These are phyloP conservation scores for Raphanus sativus DNA, from an alignment of 345 rosid species.

Conservation along the genomic window DNA sequence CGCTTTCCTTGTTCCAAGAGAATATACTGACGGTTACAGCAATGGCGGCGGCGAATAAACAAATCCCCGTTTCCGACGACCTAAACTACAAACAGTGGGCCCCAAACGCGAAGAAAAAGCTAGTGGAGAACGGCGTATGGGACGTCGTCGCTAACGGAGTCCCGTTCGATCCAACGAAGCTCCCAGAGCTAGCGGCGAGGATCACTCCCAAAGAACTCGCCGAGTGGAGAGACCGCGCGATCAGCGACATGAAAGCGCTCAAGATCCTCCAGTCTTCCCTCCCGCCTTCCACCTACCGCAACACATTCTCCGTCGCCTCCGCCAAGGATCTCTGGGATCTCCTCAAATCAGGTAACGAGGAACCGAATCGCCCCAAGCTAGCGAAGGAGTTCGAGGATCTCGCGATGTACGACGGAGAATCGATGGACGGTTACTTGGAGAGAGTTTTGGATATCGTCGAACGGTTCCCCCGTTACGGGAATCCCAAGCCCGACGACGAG, in stretches of 20 bases:
- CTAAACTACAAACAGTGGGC: conserved; percentile 16
- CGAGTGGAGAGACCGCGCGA: conserved; percentile 6
- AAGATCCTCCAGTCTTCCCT: too few species aligned
- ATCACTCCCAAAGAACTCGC: not conserved
- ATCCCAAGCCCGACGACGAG: not conserved
- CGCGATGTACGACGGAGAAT: conserved; percentile 7
- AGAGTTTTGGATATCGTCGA: not conserved
- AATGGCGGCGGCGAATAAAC: conserved; percentile 14
- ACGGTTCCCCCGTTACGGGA: not conserved
- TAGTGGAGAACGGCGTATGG: conserved; percentile 24
- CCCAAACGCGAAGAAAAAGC: not conserved
- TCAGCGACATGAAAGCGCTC: too few species aligned
- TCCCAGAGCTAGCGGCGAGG: conserved; percentile 9
- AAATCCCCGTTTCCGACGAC: conserved; percentile 1
- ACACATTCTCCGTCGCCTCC: not conserved
- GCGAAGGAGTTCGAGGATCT: conserved; percentile 10
- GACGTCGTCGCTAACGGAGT: conserved; percentile 9
- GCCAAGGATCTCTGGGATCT: conserved; percentile 29
- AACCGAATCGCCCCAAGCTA: not conserved
- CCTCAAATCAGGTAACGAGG: not conserved
- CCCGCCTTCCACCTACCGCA: too few species aligned
- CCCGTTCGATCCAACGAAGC: conserved; percentile 8
- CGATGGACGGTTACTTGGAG: not conserved
- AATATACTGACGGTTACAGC: not conserved
- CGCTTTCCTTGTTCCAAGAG: conserved; percentile 15